phyloP scores from a whole-genome alignment of 2,329 filamentous ascomycete species.

The Aquanectria penicillioides region DNA sequence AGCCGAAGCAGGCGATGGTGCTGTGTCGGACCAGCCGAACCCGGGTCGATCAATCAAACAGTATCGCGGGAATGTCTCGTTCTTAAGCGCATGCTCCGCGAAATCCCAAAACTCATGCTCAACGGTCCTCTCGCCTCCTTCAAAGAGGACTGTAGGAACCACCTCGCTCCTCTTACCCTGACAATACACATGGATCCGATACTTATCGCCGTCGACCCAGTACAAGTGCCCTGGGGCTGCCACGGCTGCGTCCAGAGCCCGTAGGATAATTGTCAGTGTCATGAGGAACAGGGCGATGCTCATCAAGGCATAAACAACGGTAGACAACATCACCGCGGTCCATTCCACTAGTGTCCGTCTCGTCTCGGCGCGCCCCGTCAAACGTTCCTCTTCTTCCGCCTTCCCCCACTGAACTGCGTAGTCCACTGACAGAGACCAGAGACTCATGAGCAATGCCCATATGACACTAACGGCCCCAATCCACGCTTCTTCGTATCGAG shows the following conservation, averaged over 20 bases:
- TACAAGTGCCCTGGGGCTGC: constrained; percentile 78
- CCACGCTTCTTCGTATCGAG: constrained; percentile 88
- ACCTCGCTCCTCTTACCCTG: constrained; percentile 71
- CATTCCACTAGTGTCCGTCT: constrained; percentile 85
- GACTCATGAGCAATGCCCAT: constrained; percentile 81
- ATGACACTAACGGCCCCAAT: constrained; percentile 86
- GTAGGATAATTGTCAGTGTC: constrained; percentile 81
- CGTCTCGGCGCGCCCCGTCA: constrained; percentile 89
- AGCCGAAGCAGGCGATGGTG: constrained; percentile 91
- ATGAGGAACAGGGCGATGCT: constrained; percentile 76
- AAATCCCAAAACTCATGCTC: constrained; percentile 84
- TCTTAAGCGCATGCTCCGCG: constrained; percentile 78
- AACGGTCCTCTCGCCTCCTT: constrained; percentile 82
- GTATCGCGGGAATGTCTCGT: constrained; percentile 86
- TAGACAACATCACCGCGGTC: constrained; percentile 81
- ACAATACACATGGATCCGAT: constrained; percentile 87
- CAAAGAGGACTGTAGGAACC: constrained; percentile 84
- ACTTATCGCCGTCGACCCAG: constrained; percentile 85
- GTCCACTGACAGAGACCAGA: constrained; percentile 84
- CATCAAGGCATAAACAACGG: constrained; percentile 75
- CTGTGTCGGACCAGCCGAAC: constrained; percentile 87
- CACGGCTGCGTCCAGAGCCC: constrained; percentile 81
- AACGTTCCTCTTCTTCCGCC: constrained; percentile 87
- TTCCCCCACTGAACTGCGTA: constrained; percentile 92
- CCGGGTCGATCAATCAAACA: constrained; percentile 97